Base-by-base conservation (phyloP, 2,329 filamentous ascomycete species). In the Aspergillus versicolor region DNA sequence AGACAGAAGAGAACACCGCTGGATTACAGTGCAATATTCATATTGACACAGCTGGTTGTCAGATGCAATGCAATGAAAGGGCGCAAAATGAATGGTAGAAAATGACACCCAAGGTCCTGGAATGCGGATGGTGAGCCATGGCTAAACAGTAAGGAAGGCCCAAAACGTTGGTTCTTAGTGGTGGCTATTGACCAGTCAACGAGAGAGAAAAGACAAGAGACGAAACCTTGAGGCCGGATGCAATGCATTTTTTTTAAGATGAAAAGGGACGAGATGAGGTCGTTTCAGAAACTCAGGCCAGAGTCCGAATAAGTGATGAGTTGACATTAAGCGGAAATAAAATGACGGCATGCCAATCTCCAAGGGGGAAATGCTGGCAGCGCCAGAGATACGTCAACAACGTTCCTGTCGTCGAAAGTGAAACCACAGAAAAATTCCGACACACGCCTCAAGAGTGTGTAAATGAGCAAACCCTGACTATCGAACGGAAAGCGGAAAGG, bases 291-390 rank as follows among this genome's bases (percentile, higher is more conserved):
- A 15, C 54, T 32, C 37, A 47, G 53, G 44, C 43, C 52, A 19
- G 34, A 49, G 41, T 54, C 52, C 41, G 50, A 48, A 61, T 63
- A 67, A 61, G 59, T 67, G 21, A 22, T 32, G 32, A 57, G 60
- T 61, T 64, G 60, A 57, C 59, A 46, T 58, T 56, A 54, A 60
- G 51, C 52, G 53, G 54, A 58, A 63, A 59, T 43, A 53, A 60
- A 63, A 58, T 61, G 46, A 72, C 67, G 64, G 66, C 67, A 68
- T 64, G 65, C 56, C 67, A 68, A 67, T 61, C 65, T 62, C 65
- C 9, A n/a, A 41, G 61, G 63, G 67, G 56, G 67, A 68, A 45
- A 47, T 65, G 67, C 69, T 70, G 67, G 13, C 62, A 65, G 59
- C 63, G 62, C 61, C 65, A 62, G 54, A 38, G 37, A 55, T 61